phyloP scores from a whole-genome alignment of 2,329 filamentous ascomycete genomes.

The Colletotrichum lini region DNA sequence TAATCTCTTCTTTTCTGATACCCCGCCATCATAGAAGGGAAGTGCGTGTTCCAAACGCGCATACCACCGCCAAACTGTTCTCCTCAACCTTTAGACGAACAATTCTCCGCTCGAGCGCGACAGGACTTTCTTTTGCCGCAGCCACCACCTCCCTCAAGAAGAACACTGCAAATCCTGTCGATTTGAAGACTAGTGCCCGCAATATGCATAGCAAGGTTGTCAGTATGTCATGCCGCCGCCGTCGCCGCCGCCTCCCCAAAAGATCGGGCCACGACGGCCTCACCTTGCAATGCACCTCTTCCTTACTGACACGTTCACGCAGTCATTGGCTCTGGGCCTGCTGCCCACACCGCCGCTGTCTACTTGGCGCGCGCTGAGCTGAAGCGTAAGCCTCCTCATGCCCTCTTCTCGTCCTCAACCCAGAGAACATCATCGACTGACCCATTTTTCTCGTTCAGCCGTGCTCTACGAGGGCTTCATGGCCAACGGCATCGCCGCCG shows the following conservation, averaged over 20 bases:
- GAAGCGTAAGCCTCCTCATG: conserved; percentile 73
- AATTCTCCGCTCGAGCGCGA: conserved; percentile 77
- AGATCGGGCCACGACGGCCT: conserved; percentile 27
- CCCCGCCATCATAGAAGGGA: conserved; percentile 40
- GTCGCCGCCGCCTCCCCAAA: conserved; percentile 37
- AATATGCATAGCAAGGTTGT: conserved; percentile 96
- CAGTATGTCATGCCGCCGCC: conserved; percentile 69
- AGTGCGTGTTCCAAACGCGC: conserved; percentile 43
- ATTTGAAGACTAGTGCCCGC: conserved; percentile 59
- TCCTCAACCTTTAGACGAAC: conserved; percentile 84
- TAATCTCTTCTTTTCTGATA: conserved; percentile 40
- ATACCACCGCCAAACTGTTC: conserved; percentile 86
- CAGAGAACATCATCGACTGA: background rate
- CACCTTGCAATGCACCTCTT: conserved; percentile 10
- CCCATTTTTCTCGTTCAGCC: conserved; percentile 59
- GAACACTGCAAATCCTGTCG: conserved; percentile 55
- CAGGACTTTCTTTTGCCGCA: conserved; percentile 80
- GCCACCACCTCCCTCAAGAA: conserved; percentile 74
- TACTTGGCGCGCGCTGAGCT: conserved; percentile 96
- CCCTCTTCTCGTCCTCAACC: background rate
- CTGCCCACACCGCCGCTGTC: conserved; percentile 96
- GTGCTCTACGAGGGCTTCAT: conserved; percentile 98
- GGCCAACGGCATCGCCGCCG: conserved; percentile 95
- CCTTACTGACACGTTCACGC: conserved; percentile 22
- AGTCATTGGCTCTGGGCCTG: conserved; percentile 94